Evolutionary conservation across 352 stramenopile genomes (phyloP), one percentile per base, ranked within the genome.

Genomic region (Bremia lactucae): DNA sequence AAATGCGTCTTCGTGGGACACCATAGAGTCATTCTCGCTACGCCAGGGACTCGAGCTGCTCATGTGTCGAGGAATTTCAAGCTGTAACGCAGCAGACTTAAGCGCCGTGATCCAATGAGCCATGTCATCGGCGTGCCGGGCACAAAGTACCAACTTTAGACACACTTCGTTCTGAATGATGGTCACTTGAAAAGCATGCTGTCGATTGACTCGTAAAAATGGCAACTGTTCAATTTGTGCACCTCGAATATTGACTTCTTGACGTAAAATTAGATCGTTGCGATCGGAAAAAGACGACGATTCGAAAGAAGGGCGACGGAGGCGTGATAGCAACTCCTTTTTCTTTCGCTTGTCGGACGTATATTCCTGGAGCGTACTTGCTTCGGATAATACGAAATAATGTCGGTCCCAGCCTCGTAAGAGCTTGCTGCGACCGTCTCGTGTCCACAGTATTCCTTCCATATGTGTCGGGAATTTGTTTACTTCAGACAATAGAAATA

Each of bases 321-420:
- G 29, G 10, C 51, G 35, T n/a, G 46, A 31, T 7, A 29, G 24
- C 31, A 41, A 20, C 6, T 44, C 13, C 6, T 53, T 37, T 14
- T 62, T 49, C 31, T 48, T 52, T 20, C 31, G 42, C 20, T 44
- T 33, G 38, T 59, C 55, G 14, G 62, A 56, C 6, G 58, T 42
- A 47, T 77, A 85, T 51, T 85, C 75, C 6, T 62, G 63, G 4
- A 85, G 40, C 35, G 55, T 36, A 0, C 70, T 68, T n/a, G 52
- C 39, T n/a, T 62, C 44, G 0, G 63, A 59, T 16, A 87, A 56
- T 28, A 83, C 64, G 37, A 79, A 65, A 49, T 87, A 85, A 34
- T 70, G 68, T 61, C 83, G 82, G 48, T 77, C 59, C 75, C 75
- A 87, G 44, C 55, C 59, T 41, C 61, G 65, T 16, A 87, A 59